These are phyloP conservation scores for Leccinum subatratum DNA, from an alignment of 1,284 basidiomycete species.

Conservation along the genomic window DNA sequence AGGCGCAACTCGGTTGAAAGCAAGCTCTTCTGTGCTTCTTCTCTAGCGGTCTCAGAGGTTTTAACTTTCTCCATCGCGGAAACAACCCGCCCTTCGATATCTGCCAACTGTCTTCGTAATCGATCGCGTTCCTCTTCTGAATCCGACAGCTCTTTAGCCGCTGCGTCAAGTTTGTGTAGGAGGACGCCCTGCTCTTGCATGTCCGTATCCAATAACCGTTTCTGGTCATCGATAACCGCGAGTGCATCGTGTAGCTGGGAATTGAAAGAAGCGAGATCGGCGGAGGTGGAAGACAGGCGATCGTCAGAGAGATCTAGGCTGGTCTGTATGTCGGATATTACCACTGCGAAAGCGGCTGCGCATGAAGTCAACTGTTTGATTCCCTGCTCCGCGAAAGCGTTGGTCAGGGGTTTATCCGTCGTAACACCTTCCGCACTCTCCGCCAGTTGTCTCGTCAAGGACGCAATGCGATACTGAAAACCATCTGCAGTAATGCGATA, in stretches of 20 bases:
- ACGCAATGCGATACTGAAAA: conserved; percentile 39
- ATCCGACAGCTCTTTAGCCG: conserved; percentile 18
- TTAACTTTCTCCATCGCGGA: conserved; percentile 32
- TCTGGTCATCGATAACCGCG: conserved; percentile 18
- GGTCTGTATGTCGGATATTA: conserved; percentile 36
- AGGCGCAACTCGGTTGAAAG: conserved; percentile 33
- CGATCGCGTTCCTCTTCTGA: conserved; percentile 19
- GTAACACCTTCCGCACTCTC: conserved; percentile 1
- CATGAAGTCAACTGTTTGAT: conserved; percentile 33
- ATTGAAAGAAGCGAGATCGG: conserved; percentile 16
- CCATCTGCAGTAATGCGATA: conserved; percentile 62
- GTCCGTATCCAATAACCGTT: conserved; percentile 5
- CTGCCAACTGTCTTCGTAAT: conserved; percentile 15
- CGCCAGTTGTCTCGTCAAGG: conserved; percentile 28
- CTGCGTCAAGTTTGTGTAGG: conserved; percentile 15
- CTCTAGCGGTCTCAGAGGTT: conserved; percentile 33
- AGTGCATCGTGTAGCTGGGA: conserved; percentile 19
- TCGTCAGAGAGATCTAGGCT: conserved; percentile 27
- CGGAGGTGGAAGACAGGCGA: conserved; percentile 11
- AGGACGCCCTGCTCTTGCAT: conserved; percentile 16
- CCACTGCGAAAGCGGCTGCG: conserved; percentile 32
- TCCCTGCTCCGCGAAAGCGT: conserved; percentile 13
- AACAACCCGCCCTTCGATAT: conserved; percentile 31
- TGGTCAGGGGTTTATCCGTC: neutral
- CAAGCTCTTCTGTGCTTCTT: conserved; percentile 34